Evolutionary conservation across 1,284 basidiomycete species (phyloP), one percentile per base, ranked within the genome.

Genomic region (Afroboletus lepidellus): DNA sequence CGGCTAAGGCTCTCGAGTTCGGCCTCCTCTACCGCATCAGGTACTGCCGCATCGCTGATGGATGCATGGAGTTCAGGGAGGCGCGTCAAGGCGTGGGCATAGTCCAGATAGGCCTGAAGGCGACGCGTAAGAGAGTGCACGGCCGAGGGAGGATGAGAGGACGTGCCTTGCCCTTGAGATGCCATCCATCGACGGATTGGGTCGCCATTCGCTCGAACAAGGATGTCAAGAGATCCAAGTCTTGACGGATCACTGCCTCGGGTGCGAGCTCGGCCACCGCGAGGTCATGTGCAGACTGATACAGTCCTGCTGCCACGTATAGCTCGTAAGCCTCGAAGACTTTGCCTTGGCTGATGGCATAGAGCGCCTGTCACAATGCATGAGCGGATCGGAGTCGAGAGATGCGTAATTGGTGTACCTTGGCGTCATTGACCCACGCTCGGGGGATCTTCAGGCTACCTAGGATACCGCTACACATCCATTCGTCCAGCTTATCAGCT

Each of bases 341-440:
- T 39, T 90, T 75, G 50, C 85, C 84, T 41, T 74, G 69, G 56
- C 83, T 77, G 29, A 87, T 75, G 1, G 86, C 82, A 59, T 82
- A 72, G 37, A 83, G 77, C 12, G 89, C 92, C 90, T 92, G 58
- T 3, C 36, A 27, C 23, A 52, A 20, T 34, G 9, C 33, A 48
- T 48, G 49, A 64, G 51, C 46, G 11, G 54, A 33, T 36, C 23
- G 24, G 34, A 51, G 20, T 46, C 21, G 30, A 36, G 33, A 2
- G 3, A 45, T 25, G 20, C 23, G 48, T 16, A 34, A 41, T 12
- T 21, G 42, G 58, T 68, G 33, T 53, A 93, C 92, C 77, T 90
- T 87, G 9, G 94, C 91, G 66, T 94, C 90, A 53, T 89, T 82
- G 24, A 98, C 77, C 96, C 96, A 99, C 5, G 81, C 71, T 41